phyloP scores from a whole-genome alignment of 1,139 yeast genomes.

The Nadsonia starkeyi-henricii region DNA sequence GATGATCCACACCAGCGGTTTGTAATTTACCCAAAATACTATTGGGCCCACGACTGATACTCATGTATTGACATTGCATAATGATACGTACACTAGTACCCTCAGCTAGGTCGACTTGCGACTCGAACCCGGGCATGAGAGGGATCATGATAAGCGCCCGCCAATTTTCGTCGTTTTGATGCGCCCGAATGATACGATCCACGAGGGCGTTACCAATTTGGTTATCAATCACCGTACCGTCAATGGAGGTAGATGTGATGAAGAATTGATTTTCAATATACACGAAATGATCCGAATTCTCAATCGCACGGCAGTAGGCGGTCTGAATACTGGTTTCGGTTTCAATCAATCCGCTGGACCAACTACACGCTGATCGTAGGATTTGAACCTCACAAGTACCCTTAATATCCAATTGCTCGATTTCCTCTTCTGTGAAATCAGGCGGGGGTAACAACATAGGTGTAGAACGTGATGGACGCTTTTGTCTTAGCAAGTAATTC shows the following conservation, averaged over 20 bases:
- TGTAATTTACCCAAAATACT: constrained; percentile 76
- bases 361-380: constrained; percentile 72
- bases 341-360: constrained; percentile 83
- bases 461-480: constrained; percentile 85
- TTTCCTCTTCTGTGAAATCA: constrained; percentile 63
- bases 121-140: constrained; percentile 93
- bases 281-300: constrained; percentile 81
- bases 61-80: constrained; percentile 92
- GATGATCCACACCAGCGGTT: constrained; percentile 56
- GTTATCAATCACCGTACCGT: constrained; percentile 75
- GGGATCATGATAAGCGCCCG: constrained; percentile 86
- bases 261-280: constrained; percentile 94
- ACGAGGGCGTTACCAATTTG: constrained; percentile 93
- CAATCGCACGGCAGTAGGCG: constrained; percentile 83
- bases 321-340: constrained; percentile 85
- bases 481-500: constrained; percentile 86
- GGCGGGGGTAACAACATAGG: constrained; percentile 90
- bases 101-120: constrained; percentile 85
- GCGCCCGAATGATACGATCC: constrained; percentile 83
- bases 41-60: constrained; percentile 83
- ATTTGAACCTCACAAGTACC: constrained; percentile 92
- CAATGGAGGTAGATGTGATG: constrained; percentile 74
- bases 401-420: constrained; percentile 43
- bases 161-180: constrained; percentile 67
- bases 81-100: constrained; percentile 90